Percentiles rank a stretch among this genome's conserved stretches.
phyloP scores from a whole-genome alignment of 2,329 filamentous ascomycete genomes.

The Cladosporium phlei region DNA sequence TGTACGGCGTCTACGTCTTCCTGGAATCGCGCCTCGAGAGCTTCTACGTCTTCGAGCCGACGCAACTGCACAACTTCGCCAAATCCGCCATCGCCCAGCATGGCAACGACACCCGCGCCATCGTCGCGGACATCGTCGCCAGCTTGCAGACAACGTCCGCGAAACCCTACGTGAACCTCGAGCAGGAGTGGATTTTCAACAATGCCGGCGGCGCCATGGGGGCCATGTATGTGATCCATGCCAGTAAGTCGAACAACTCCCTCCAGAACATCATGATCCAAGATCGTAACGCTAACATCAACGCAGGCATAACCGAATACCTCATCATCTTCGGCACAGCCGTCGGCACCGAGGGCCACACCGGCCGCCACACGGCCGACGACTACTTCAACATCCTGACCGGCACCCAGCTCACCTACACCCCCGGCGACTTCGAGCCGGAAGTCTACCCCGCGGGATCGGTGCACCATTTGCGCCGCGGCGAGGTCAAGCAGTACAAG shows the following conservation, averaged over 20 bases:
- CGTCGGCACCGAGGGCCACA: conserved; percentile 81
- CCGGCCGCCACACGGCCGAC: conserved; percentile 82
- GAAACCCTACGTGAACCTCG: conserved; percentile 18
- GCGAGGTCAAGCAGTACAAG: conserved; percentile 74
- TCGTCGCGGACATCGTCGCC: conserved; percentile 65
- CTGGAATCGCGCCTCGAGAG: conserved; percentile 50
- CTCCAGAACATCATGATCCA: background rate
- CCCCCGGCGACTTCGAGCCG: conserved; percentile 60
- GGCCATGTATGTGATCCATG: conserved; percentile 84
- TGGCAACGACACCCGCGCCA: conserved; percentile 67
- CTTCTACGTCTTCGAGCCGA: conserved; percentile 71
- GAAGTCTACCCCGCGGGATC: conserved; percentile 66
- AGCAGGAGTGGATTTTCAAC: conserved; percentile 84
- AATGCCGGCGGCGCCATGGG: conserved; percentile 90
- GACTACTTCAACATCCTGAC: conserved; percentile 91
- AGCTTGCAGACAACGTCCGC: conserved; percentile 54
- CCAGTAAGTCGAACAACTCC: conserved; percentile 52
- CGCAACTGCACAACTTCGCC: conserved; percentile 64
- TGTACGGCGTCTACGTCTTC: conserved; percentile 52
- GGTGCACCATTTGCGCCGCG: conserved; percentile 68
- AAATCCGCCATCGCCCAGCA: conserved; percentile 61
- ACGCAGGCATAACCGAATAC: conserved; percentile 70
- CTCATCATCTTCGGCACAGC: conserved; percentile 83
- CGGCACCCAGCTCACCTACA: conserved; percentile 72
- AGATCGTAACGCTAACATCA: conserved; percentile 22